Percentiles rank a stretch among this genome's conserved stretches.
These are phyloP conservation scores for Penicillium coffeae DNA, from an alignment of 495 filamentous ascomycete species.

Conservation along the genomic window DNA sequence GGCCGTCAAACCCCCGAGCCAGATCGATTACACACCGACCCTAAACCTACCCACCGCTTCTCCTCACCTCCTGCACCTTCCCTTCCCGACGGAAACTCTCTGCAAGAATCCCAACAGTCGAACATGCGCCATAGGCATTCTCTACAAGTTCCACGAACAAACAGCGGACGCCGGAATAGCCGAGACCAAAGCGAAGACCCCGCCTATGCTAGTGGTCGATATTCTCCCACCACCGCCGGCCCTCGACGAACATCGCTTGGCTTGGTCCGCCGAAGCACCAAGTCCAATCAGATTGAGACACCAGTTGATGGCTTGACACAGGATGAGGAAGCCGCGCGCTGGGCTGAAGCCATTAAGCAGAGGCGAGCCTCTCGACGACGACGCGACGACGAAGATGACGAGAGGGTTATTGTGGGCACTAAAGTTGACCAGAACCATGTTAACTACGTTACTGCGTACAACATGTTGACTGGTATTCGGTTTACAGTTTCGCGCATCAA, in stretches of 20 bases:
- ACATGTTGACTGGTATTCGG: slow-evolving; percentile 98
- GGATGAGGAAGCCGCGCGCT: slow-evolving; percentile 86
- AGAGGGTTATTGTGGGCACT: slow-evolving; percentile 90
- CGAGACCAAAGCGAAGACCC: slow-evolving; percentile 60
- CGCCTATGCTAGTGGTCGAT: slow-evolving; percentile 68
- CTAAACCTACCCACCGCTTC: slow-evolving; percentile 51
- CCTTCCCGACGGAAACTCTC: slow-evolving; percentile 36
- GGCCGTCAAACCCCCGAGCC: slow-evolving; percentile 39
- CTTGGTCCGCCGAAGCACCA: slow-evolving; percentile 73
- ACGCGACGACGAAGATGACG: slow-evolving; percentile 89
- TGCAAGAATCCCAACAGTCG: slow-evolving; percentile 41
- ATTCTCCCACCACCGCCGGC: slow-evolving; percentile 69
- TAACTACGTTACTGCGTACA: slow-evolving; percentile 98
- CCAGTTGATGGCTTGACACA: slow-evolving; percentile 78
- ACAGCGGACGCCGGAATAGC: slow-evolving; percentile 50
- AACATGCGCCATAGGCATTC: slow-evolving; percentile 81
- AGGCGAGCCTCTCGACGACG: slow-evolving; percentile 77
- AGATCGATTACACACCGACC: slow-evolving; percentile 35
- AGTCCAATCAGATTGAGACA: slow-evolving; percentile 77
- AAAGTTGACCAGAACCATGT: slow-evolving; percentile 97
- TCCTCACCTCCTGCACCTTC: slow-evolving; percentile 70
- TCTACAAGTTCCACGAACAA: slow-evolving; percentile 69
- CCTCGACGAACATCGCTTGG: slow-evolving; percentile 75
- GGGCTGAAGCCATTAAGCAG: slow-evolving; percentile 88
- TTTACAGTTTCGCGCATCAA: slow-evolving; percentile 96